phyloP scores from a whole-genome alignment of 345 rosid species.

The Jatropha curcas region DNA sequence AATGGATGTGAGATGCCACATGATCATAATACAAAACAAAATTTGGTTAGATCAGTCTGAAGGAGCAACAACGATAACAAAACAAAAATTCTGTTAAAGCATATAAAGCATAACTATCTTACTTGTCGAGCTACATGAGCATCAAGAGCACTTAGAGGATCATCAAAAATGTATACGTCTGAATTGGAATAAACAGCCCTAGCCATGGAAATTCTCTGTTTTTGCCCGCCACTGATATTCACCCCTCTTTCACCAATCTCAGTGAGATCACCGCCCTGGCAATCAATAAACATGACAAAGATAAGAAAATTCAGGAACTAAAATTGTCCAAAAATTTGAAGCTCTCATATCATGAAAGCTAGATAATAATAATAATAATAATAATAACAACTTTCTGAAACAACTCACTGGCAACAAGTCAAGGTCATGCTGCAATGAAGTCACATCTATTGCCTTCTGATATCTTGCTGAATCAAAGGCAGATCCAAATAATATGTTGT shows the following conservation, averaged over 20 bases:
- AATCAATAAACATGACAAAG: constrained; percentile 32
- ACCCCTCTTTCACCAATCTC: constrained; percentile 99
- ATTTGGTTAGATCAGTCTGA: neutral
- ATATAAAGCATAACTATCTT: constrained; percentile 17
- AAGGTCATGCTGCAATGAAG: constrained; percentile 89
- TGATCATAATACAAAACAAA: constrained; percentile 8
- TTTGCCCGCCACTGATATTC: constrained; percentile 99
- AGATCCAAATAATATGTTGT: constrained; percentile 91
- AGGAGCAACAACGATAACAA: neutral
- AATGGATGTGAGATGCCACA: neutral
- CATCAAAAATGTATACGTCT: constrained; percentile 91
- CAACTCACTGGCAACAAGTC: constrained; percentile 82
- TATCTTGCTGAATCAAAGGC: constrained; percentile 73
- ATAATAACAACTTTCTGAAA: constrained; percentile 20
- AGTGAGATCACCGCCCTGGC: constrained; percentile 96
- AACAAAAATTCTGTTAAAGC: neutral
- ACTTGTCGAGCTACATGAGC: constrained; percentile 99
- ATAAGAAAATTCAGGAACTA: constrained; percentile 21
- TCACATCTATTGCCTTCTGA: constrained; percentile 82
- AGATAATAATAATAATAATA: no score
- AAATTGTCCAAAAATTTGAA: neutral
- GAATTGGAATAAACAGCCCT: constrained; percentile 93
- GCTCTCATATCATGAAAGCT: no score
- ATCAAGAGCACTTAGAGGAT: constrained; percentile 98
- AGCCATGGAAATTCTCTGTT: constrained; percentile 99